A percentile compares a stretch with the other conserved stretches of the same genome.
Conservation (phyloP, 176 grass and related monocot genomes). For the Pharus latifolius region DNA sequence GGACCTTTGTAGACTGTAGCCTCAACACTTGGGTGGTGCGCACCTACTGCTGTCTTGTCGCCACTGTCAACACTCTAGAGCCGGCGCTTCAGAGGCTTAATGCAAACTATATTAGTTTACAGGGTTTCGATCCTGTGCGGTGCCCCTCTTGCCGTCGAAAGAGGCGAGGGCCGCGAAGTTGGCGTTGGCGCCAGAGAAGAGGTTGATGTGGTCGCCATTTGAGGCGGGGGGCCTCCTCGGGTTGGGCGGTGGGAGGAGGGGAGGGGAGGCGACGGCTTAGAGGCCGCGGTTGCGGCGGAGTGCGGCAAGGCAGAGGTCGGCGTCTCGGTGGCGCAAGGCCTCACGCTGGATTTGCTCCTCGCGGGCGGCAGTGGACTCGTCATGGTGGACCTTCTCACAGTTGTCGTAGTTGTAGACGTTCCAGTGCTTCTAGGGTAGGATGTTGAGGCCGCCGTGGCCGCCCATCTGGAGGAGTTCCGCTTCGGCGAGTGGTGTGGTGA, state of each 20-base stretch:
- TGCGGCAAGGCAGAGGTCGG: conserved; percentile 48
- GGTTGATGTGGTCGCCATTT: conserved; percentile 60
- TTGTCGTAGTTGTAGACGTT: conserved; percentile 97
- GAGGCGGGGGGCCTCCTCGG: neutral
- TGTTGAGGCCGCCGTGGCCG: conserved; percentile 89
- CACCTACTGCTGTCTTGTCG: too few relatives aligned
- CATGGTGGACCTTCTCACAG: conserved; percentile 80
- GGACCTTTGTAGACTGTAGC: too few relatives aligned
- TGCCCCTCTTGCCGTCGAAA: conserved; percentile 21
- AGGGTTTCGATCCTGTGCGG: conserved; percentile 22
- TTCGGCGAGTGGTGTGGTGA: too few relatives aligned
- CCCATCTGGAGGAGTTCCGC: too few relatives aligned
- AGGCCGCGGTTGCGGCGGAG: conserved; percentile 58
- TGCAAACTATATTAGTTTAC: too few relatives aligned
- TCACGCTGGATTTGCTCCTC: conserved; percentile 85
- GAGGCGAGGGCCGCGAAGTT: conserved; percentile 60
- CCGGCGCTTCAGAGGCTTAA: too few relatives aligned
- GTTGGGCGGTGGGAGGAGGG: neutral
- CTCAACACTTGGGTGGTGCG: too few relatives aligned
- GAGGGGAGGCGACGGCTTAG: neutral
- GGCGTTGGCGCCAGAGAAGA: conserved; percentile 38
- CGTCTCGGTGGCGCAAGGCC: conserved; percentile 61
- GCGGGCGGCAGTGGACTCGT: conserved; percentile 78
- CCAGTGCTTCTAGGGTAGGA: conserved; percentile 95
- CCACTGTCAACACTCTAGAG: too few relatives aligned